Evolutionary conservation across 2,329 filamentous ascomycete genomes (phyloP), one percentile per base, ranked within the genome.

Genomic region (Cladosporium sphaerospermum): DNA sequence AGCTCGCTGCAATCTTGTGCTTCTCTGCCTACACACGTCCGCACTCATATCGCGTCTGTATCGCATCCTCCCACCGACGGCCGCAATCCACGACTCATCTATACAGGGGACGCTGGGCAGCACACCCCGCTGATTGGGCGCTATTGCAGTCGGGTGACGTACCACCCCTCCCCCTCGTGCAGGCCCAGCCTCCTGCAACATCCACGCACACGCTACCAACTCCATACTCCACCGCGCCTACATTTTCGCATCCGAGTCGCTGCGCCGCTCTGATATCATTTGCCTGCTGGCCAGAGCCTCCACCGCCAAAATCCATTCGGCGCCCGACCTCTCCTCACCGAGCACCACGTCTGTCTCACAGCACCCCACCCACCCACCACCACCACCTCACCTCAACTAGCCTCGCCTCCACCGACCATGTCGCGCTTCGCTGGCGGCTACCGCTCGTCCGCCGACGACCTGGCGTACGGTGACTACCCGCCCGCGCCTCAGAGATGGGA

Each of bases 401-500:
- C 36, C 36, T 39, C n/a, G 41, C 36, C 42, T 47, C 31, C 46
- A 54, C 41, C 56, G 45, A 40, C 44, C 47, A 63, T 63, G 61
- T 62, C 61, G 36, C 61, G 61, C 43, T 63, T 57, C 55, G 54
- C 56, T 44, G 23, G 44, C 32, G 43, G 51, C 45, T 41, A 42
- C 43, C 56, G 59, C 18, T 51, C 56, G 23, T 73, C 71, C n/a
- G 69, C 70, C 16, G 72, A 72, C 57, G 68, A 72, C 53, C 66
- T 76, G 44, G 69, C 70, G 41, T 70, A 68, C 58, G 69, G 67
- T 56, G 74, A 75, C 28, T 44, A 51, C 18, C 48, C 48, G 36
- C 48, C 48, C 13, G 37, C 13, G 68, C 69, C 70, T n/a, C 67
- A 76, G 58, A 69, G 75, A 61, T 78, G 75, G 75, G 75, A 78